Percentiles rank a stretch among this genome's conserved stretches.
Conservation (phyloP, 2,329 filamentous ascomycete species). For the Verticillium dahliae region DNA sequence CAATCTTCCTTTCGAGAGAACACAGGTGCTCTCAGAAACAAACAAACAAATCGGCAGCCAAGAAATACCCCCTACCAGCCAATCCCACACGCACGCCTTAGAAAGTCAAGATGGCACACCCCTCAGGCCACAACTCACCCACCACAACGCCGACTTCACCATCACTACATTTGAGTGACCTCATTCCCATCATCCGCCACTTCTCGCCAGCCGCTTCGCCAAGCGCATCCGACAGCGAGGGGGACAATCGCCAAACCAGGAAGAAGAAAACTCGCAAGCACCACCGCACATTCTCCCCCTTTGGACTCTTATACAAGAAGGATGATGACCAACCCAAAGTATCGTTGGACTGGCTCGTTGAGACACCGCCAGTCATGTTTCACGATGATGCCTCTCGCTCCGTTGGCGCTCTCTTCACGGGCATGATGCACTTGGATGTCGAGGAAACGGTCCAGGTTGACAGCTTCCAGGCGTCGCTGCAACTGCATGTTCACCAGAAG, state of each 20-base stretch:
- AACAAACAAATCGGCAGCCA: neutral
- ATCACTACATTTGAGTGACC: neutral
- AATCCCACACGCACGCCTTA: neutral
- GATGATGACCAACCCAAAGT: neutral
- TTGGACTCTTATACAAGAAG: neutral
- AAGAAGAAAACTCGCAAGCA: neutral
- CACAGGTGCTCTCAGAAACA: neutral
- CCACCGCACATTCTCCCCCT: neutral
- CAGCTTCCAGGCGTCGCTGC: conserved; percentile 65
- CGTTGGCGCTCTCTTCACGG: neutral
- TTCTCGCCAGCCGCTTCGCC: neutral
- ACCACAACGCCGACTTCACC: neutral
- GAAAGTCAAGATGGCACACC: neutral
- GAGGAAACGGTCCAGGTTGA: conserved; percentile 58
- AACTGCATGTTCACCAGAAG: conserved; percentile 68
- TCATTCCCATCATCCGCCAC: neutral
- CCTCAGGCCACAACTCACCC: neutral
- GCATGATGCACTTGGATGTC: conserved; percentile 23
- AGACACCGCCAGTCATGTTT: neutral
- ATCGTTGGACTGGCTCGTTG: neutral
- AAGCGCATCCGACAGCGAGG: neutral
- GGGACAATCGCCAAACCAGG: neutral
- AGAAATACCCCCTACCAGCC: neutral
- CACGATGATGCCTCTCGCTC: neutral
- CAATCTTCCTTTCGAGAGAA: neutral